Base-by-base conservation (phyloP, 2,329 filamentous ascomycete species). In the Capronia epimyces region DNA sequence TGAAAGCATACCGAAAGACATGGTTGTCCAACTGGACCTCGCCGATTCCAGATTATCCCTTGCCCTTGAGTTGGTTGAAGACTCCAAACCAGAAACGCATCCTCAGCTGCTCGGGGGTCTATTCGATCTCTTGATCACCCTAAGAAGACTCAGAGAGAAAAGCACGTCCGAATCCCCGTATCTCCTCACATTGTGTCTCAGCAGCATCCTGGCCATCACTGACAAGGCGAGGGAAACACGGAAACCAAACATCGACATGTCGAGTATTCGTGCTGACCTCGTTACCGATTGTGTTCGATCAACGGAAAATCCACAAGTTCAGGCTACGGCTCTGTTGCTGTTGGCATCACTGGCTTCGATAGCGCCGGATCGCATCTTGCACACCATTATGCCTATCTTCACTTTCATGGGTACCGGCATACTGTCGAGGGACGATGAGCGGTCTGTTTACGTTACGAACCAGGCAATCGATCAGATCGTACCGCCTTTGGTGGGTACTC, bases 381-480 rank as follows among this genome's bases (percentile, higher is more conserved):
- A 98, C 70, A 96, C 89, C 61, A 88, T 98, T 47, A 98, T 98
- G 93, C 93, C 93, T 10, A 91, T 98, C 46, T 98, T 98, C 71
- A 97, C 93, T 0, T 96, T 97, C 66, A 96, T 97, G 84, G 89
- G 91, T 36, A 86, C 85, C 37, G 95, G 88, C 2, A 84, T 96
- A 16, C 78, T 98, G 43, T 84, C 87, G 43, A 91, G 96, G 70
- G 89, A 88, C 61, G 94, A 98, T 63, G 91, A 97, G 62, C 97
- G 96, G 71, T 97, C 93, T 18, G 89, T 90, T 10, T 88, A 95
- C 66, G 91, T 98, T 25, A 91, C 96, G 51, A 89, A 94, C 62
- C 89, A 81, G 73, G 97, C 93, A 1, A 90, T 98, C 61, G 87
- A 89, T 55, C 86, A 91, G 62, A 90, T 98, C 18, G 87, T 98